phyloP scores from a whole-genome alignment of 2,329 filamentous ascomycete species.

The Clonostachys solani region DNA sequence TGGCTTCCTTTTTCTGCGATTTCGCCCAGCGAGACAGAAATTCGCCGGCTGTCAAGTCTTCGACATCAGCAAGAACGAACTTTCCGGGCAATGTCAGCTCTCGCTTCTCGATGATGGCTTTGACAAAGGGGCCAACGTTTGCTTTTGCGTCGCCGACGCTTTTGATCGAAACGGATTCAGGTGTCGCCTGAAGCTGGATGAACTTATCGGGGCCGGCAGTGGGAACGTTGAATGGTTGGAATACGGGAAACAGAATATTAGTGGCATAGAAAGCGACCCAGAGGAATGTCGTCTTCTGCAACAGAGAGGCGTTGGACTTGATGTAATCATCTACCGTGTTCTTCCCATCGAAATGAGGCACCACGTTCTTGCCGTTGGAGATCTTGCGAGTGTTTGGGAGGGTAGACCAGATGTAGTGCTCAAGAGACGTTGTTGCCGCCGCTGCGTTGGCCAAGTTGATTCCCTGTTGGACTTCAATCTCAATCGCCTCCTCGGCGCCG shows the following conservation, averaged over 20 bases:
- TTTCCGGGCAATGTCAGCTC: constrained; percentile 15
- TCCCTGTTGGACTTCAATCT: constrained; percentile 29
- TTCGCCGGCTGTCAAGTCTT: constrained; percentile 14
- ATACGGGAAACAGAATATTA: constrained; percentile 17
- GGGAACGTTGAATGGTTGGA: constrained; percentile 2
- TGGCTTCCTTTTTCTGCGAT: constrained; percentile 5
- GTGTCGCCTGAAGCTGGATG: constrained; percentile 17
- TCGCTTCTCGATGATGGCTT: constrained; percentile 21
- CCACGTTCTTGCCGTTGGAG: constrained; percentile 19
- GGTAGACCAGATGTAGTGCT: constrained; percentile 41
- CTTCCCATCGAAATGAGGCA: constrained; percentile 39
- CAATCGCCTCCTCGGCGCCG: constrained; percentile 21
- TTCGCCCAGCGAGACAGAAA: constrained; percentile 21
- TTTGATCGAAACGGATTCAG: constrained; percentile 16
- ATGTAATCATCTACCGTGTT: constrained; percentile 32
- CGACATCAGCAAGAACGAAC: constrained; percentile 19
- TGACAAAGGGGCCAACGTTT: constrained; percentile 25
- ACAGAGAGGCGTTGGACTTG: constrained; percentile 16
- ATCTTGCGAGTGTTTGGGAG: constrained; percentile 25
- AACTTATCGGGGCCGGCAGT: constrained; percentile 10
- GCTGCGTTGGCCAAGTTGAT: constrained; percentile 37
- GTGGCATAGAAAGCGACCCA: constrained; percentile 26
- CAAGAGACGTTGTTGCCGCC: constrained; percentile 22
- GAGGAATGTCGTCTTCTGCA: constrained; percentile 32
- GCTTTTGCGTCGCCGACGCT: constrained; percentile 19